Conservation (phyloP, 768 basidiomycete genomes). For the Serendipita sp. region DNA sequence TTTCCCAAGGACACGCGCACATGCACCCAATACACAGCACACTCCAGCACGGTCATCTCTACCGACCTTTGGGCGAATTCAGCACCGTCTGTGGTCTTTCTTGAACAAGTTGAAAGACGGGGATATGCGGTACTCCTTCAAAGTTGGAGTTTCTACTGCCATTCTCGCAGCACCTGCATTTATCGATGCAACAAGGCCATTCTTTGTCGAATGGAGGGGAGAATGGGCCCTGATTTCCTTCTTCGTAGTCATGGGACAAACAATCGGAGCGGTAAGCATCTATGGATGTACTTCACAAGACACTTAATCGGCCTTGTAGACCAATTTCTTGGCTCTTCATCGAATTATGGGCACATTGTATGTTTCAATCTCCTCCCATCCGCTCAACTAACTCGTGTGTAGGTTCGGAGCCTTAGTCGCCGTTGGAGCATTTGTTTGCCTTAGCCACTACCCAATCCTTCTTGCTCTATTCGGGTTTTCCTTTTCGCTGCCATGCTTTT, state of each 20-base stretch:
- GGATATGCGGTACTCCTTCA: slow-evolving; percentile 76
- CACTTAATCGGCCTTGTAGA: slow-evolving; percentile 28
- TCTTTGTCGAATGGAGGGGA: slow-evolving; percentile 70
- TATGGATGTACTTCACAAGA: not conserved
- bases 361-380: slow-evolving; percentile 18
- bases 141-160: slow-evolving; percentile 70
- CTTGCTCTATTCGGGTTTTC: slow-evolving; percentile 76
- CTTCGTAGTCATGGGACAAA: slow-evolving; percentile 83
- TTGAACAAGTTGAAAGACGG: slow-evolving; percentile 45
- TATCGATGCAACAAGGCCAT: slow-evolving; percentile 56
- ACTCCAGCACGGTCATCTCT: slow-evolving; percentile 52
- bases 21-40: slow-evolving; percentile 75
- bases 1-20: slow-evolving; percentile 70
- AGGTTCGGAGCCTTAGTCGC: slow-evolving; percentile 73
- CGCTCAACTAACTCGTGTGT: slow-evolving; percentile 11
- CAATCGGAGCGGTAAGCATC: slow-evolving; percentile 60
- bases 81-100: slow-evolving; percentile 59
- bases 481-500: slow-evolving; percentile 89
- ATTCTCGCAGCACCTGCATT: slow-evolving; percentile 81
- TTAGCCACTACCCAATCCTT: slow-evolving; percentile 57
- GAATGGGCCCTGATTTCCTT: slow-evolving; percentile 95
- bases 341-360: slow-evolving; percentile 77
- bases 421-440: slow-evolving; percentile 50
- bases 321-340: slow-evolving; percentile 71
- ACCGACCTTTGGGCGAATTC: slow-evolving; percentile 42